phyloP scores from a whole-genome alignment of 2,329 filamentous ascomycete genomes.

The Exophiala xenobiotica region DNA sequence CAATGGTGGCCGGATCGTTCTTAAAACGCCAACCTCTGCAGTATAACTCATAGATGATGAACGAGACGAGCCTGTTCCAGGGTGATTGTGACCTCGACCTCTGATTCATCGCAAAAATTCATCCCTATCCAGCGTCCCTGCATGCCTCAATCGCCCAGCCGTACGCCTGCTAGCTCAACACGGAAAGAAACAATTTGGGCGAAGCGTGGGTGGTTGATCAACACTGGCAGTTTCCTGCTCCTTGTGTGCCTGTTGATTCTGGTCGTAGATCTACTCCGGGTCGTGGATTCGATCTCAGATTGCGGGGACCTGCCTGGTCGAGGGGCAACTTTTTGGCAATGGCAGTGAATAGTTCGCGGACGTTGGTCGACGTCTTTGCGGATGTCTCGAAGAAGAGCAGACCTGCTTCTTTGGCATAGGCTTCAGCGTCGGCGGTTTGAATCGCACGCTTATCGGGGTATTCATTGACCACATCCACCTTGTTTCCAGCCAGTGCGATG shows the following conservation, averaged over 20 bases:
- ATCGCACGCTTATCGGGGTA: slow-evolving; percentile 96
- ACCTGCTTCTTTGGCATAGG: slow-evolving; percentile 89
- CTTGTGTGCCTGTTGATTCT: slow-evolving; percentile 60
- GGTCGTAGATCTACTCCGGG: slow-evolving; percentile 67
- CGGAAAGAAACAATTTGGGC: slow-evolving; percentile 1
- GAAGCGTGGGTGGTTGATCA: slow-evolving; percentile 39
- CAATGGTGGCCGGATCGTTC: slow-evolving; percentile 8
- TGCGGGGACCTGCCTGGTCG: slow-evolving; percentile 91
- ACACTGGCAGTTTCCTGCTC: slow-evolving; percentile 63
- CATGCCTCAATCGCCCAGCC: slow-evolving; percentile 5
- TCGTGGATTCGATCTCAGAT: slow-evolving; percentile 65
- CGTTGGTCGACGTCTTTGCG: slow-evolving; percentile 95
- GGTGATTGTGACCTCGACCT: too few species aligned
- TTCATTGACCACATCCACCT: slow-evolving; percentile 91
- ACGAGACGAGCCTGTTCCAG: not conserved
- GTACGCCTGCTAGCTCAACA: slow-evolving; percentile 25
- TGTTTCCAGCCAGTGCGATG: slow-evolving; percentile 96
- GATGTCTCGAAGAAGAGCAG: slow-evolving; percentile 98
- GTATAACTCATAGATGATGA: slow-evolving; percentile 11
- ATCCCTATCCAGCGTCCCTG: slow-evolving; percentile 20
- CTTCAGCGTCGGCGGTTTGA: slow-evolving; percentile 82
- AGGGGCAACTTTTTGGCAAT: slow-evolving; percentile 97
- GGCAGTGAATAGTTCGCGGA: slow-evolving; percentile 90
- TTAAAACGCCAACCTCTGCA: slow-evolving; percentile 16
- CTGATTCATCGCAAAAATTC: slow-evolving; percentile 13